These are phyloP conservation scores for Rhynchosporium graminicola DNA, from an alignment of 2,329 filamentous ascomycete species.

Conservation along the genomic window DNA sequence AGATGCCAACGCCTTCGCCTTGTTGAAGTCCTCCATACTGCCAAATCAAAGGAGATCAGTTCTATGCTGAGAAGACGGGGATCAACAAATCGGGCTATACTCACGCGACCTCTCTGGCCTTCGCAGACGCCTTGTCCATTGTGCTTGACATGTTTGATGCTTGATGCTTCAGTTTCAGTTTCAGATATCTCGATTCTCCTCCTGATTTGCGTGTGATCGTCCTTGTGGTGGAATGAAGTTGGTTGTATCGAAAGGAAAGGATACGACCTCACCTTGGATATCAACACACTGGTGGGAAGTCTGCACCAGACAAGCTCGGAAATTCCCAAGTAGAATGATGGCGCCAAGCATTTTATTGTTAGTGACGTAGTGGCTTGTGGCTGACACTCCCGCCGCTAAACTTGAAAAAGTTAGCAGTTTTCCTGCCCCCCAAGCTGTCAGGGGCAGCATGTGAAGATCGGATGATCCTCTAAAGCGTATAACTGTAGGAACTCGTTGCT, in stretches of 20 bases:
- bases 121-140: conserved; percentile 36
- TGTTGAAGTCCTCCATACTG: conserved; percentile 70
- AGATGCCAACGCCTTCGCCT: conserved; percentile 61
- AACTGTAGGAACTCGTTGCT: not conserved
- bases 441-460: conserved; percentile 9
- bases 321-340: conserved; percentile 9
- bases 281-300: not conserved
- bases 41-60: not conserved
- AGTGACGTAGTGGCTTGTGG: conserved; percentile 15
- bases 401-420: not conserved
- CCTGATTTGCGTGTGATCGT: not conserved
- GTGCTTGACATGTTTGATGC: conserved; percentile 31
- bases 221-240: not conserved
- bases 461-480: not conserved
- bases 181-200: not conserved
- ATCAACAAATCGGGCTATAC: conserved; percentile 18
- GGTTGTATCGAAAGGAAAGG: not conserved
- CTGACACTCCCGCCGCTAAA: conserved; percentile 2
- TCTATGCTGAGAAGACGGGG: not conserved
- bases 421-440: not conserved
- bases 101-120: conserved; percentile 41
- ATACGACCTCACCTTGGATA: not conserved
- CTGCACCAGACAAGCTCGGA: not conserved
- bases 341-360: conserved; percentile 11
- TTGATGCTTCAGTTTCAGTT: not conserved